Evolutionary conservation across 768 basidiomycete genomes (phyloP).

Genomic region (Tulasnella calospora): DNA sequence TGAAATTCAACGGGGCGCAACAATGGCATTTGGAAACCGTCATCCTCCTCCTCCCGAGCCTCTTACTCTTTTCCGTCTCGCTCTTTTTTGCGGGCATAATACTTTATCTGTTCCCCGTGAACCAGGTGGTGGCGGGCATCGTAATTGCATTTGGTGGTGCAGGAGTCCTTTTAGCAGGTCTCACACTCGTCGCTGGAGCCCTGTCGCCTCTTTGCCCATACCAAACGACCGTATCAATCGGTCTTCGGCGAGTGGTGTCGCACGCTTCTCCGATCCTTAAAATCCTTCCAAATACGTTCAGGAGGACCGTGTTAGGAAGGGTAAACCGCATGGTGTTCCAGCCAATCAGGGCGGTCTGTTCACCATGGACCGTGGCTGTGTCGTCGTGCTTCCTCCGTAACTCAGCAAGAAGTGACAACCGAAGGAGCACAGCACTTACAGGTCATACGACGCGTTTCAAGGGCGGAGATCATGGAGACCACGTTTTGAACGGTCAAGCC

Average conservation of each 20-base stretch:
- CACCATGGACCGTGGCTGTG: background rate
- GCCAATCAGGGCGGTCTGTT: background rate
- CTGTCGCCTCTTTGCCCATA: background rate
- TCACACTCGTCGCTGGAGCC: constrained; percentile 1
- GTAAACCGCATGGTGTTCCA: background rate
- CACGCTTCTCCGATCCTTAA: background rate
- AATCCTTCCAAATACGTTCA: background rate
- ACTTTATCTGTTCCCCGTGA: background rate
- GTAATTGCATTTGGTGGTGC: background rate
- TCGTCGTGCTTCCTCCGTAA: background rate
- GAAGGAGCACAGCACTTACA: background rate
- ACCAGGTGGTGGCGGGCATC: constrained; percentile 1
- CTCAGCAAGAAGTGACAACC: background rate
- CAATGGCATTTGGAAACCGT: background rate
- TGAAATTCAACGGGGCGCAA: background rate
- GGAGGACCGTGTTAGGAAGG: background rate
- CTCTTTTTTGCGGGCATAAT: constrained; percentile 10
- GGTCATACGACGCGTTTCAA: background rate
- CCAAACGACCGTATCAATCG: constrained; percentile 15
- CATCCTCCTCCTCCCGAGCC: constrained; percentile 6
- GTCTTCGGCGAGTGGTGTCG: background rate
- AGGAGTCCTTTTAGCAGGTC: background rate
- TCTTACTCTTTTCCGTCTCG: constrained; percentile 7
- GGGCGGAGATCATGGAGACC: background rate
- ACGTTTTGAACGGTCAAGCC: background rate